phyloP scores from a whole-genome alignment of 2,329 filamentous ascomycete species.

The Colletotrichum horii region DNA sequence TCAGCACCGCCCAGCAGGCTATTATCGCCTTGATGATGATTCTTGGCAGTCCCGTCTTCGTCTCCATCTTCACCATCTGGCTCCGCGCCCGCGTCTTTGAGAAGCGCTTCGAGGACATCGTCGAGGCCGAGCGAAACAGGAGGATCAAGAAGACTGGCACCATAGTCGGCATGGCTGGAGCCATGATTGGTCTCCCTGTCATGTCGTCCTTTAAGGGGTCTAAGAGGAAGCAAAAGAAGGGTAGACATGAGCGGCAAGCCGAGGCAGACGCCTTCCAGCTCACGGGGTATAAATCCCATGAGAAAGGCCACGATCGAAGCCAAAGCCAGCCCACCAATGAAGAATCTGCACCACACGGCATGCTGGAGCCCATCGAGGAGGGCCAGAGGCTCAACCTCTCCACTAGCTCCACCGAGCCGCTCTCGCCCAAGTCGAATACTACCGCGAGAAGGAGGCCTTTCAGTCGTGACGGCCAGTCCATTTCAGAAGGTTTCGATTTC shows the following conservation, averaged over 20 bases:
- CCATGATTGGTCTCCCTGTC: conserved; percentile 27
- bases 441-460: conserved; percentile 19
- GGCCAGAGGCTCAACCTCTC: not conserved
- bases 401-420: not conserved
- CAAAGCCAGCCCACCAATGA: not conserved
- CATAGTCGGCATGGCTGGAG: not conserved
- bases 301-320: not conserved
- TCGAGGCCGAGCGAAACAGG: conserved; percentile 43
- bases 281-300: not conserved
- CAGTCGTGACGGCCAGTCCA: conserved; percentile 35
- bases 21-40: conserved; percentile 70
- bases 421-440: not conserved
- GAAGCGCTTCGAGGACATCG: conserved; percentile 60
- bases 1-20: conserved; percentile 73
- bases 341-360: not conserved
- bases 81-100: conserved; percentile 68
- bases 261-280: conserved; percentile 8
- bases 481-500: conserved; percentile 33
- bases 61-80: conserved; percentile 68
- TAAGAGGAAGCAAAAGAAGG: not conserved
- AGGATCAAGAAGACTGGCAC: conserved; percentile 30
- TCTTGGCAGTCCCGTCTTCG: conserved; percentile 68
- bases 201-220: conserved; percentile 5
- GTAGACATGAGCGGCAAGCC: conserved; percentile 6
- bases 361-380: not conserved